phyloP scores from a whole-genome alignment of 176 grass and related monocot species.

The Juncus effusus region DNA sequence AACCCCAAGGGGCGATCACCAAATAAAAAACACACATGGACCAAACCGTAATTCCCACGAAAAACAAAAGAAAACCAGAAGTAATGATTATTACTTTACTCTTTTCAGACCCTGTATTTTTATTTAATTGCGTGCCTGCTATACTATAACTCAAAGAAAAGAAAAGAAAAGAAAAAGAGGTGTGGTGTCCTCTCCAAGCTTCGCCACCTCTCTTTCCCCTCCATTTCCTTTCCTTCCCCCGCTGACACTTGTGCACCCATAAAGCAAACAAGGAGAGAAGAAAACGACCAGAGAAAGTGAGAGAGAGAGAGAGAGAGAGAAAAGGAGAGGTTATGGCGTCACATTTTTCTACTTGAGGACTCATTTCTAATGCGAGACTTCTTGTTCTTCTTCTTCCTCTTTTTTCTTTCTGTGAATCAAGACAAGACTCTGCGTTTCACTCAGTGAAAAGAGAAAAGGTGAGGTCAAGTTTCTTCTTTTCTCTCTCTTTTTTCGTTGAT shows the following conservation, averaged over 20 bases:
- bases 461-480: conserved; percentile 19
- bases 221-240: conserved; percentile 17
- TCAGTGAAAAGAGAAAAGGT: conserved; percentile 29
- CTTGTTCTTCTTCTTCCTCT: conserved; percentile 20
- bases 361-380: neutral
- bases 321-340: conserved; percentile 13
- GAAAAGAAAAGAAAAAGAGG: neutral
- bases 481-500: conserved; percentile 13
- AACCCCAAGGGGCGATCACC: no score
- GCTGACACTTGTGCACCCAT: conserved; percentile 48
- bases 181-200: conserved; percentile 33
- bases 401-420: neutral
- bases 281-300: neutral
- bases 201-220: conserved; percentile 16
- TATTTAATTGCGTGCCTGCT: neutral
- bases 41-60: no score
- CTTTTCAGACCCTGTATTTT: conserved; percentile 3
- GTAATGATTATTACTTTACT: conserved; percentile 25
- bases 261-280: conserved; percentile 23
- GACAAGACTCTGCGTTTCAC: conserved; percentile 10
- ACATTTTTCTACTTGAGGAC: conserved; percentile 34
- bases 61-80: neutral
- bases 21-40: no score
- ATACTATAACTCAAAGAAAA: neutral
- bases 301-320: neutral